A percentile compares a stretch with the other conserved stretches of the same genome.
Conservation (phyloP, 768 basidiomycete species). For the Macrolepiota fuliginosa region DNA sequence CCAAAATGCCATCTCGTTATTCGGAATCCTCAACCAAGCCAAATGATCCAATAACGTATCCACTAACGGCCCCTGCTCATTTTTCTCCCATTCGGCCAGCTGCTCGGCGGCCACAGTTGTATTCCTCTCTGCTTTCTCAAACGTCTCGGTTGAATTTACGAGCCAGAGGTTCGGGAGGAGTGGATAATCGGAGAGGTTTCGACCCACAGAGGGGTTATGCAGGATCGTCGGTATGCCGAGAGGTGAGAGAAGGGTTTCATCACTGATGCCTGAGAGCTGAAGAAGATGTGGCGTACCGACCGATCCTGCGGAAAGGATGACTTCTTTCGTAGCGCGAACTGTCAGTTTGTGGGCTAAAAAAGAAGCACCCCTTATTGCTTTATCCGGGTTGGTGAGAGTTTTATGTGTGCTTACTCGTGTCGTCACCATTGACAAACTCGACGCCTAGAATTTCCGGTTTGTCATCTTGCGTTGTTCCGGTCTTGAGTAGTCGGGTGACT, state of each 20-base stretch:
- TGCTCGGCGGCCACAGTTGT: neutral
- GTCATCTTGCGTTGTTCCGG: slow-evolving; percentile 25
- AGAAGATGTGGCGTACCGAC: slow-evolving; percentile 21
- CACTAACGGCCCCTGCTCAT: slow-evolving; percentile 21
- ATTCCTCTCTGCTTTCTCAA: neutral
- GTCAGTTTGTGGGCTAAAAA: neutral
- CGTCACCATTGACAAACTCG: neutral
- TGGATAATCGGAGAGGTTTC: slow-evolving; percentile 20
- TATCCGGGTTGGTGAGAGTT: neutral
- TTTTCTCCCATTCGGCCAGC: slow-evolving; percentile 9
- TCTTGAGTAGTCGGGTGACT: slow-evolving; percentile 22
- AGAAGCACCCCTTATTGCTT: neutral
- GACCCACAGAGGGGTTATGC: slow-evolving; percentile 20
- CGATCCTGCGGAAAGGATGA: slow-evolving; percentile 17
- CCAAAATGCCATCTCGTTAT: slow-evolving; percentile 16
- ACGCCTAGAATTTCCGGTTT: slow-evolving; percentile 24
- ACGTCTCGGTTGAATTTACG: neutral
- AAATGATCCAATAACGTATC: slow-evolving; percentile 20
- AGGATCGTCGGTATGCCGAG: slow-evolving; percentile 15
- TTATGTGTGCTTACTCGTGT: neutral
- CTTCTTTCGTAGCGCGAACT: slow-evolving; percentile 14
- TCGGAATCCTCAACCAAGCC: slow-evolving; percentile 27
- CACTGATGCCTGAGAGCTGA: slow-evolving; percentile 23
- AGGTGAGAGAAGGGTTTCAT: slow-evolving; percentile 6
- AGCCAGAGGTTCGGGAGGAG: slow-evolving; percentile 5